A percentile compares a stretch with the other conserved stretches of the same genome.
phyloP scores from a whole-genome alignment of 2,329 filamentous ascomycete species.

The Coniochaeta sp. region DNA sequence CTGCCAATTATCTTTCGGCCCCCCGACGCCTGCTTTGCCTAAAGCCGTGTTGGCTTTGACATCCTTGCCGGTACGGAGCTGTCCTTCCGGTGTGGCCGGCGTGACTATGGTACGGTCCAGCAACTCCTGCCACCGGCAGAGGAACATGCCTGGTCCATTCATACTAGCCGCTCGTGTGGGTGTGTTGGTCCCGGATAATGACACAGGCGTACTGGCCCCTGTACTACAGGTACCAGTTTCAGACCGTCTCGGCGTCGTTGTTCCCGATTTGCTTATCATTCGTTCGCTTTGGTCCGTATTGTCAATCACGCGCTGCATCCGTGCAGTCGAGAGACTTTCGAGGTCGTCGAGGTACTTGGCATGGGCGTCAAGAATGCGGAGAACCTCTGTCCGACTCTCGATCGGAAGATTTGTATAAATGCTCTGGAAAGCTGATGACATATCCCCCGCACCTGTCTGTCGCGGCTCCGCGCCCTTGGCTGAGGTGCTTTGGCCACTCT shows the following conservation, averaged over 20 bases:
- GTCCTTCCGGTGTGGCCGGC: conserved; percentile 44
- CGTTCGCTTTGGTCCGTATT: conserved; percentile 9
- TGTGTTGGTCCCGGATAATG: not conserved
- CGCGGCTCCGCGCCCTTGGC: conserved; percentile 5
- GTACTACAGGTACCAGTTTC: conserved; percentile 1
- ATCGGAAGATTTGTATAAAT: conserved; percentile 39
- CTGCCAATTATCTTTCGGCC: conserved; percentile 11
- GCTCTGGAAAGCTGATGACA: conserved; percentile 30
- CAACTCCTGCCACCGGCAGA: conserved; percentile 64
- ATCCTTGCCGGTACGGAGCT: conserved; percentile 45
- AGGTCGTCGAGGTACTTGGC: conserved; percentile 51
- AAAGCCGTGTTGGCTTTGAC: conserved; percentile 34
- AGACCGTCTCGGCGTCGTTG: conserved; percentile 1
- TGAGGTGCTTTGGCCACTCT: conserved; percentile 3
- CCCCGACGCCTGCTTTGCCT: conserved; percentile 33
- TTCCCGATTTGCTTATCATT: conserved; percentile 5
- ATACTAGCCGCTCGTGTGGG: conserved; percentile 22
- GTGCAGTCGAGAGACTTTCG: conserved; percentile 41
- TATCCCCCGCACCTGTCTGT: conserved; percentile 28
- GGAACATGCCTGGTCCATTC: conserved; percentile 63
- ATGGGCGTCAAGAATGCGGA: conserved; percentile 51
- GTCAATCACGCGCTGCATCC: conserved; percentile 51
- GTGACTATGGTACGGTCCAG: conserved; percentile 65
- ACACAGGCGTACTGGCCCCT: conserved; percentile 3
- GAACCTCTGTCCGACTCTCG: conserved; percentile 36